A percentile compares a stretch with the other conserved stretches of the same genome.
Evolutionary conservation across 225 moss, liverwort and hornwort species (phyloP).

Genomic region (Takakia lepidozioides): DNA sequence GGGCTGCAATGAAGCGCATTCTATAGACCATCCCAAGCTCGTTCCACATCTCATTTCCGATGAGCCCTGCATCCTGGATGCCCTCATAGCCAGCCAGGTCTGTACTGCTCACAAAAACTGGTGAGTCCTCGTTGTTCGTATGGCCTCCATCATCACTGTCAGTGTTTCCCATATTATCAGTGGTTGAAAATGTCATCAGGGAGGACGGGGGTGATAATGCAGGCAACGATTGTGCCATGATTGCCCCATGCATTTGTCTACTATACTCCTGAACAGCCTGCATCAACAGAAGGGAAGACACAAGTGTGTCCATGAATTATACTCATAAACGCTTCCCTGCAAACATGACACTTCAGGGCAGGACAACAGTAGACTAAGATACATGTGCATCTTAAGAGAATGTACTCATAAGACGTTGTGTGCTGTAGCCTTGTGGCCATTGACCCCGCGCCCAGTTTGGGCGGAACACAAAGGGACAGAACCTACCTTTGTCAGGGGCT

Average conservation of each 20-base stretch:
- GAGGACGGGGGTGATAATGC: conserved; percentile 26
- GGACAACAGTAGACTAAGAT: no score
- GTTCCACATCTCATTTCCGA: conserved; percentile 86
- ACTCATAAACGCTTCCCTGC: no score
- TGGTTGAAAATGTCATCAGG: conserved; percentile 23
- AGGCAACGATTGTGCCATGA: conserved; percentile 43
- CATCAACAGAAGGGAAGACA: no score
- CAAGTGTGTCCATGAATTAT: no score
- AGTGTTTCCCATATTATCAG: neutral
- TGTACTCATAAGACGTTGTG: no score
- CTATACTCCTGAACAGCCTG: conserved; percentile 97
- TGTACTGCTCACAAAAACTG: conserved; percentile 71
- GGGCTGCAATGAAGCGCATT: conserved; percentile 77
- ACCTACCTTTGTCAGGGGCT: no score
- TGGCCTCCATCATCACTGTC: conserved; percentile 21
- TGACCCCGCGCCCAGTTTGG: no score
- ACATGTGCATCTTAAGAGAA: no score
- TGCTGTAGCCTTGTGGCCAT: no score
- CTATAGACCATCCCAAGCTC: conserved; percentile 80
- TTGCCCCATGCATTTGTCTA: conserved; percentile 53
- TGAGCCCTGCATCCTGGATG: conserved; percentile 82
- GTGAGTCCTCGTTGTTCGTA: conserved; percentile 35
- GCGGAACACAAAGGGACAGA: no score
- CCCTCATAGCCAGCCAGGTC: conserved; percentile 87
- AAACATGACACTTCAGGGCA: no score